Evolutionary conservation across 768 basidiomycete genomes (phyloP).

Genomic region (Tephrocybe sp.): DNA sequence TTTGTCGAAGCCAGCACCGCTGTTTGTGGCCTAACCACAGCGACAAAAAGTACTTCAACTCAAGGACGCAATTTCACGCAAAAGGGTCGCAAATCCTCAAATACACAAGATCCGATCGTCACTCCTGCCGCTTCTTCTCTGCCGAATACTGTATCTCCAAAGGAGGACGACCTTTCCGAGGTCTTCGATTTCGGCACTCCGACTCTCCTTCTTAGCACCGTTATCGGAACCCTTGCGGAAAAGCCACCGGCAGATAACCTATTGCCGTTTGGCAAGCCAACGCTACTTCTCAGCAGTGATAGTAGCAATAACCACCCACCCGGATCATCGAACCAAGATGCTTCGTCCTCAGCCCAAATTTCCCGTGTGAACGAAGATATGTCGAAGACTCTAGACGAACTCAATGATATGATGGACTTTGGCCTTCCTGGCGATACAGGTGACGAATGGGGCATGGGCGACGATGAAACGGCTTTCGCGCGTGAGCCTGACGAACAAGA

Average conservation of each 20-base stretch:
- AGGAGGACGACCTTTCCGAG: not conserved
- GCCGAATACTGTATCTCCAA: not conserved
- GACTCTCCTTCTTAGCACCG: conserved; percentile 16
- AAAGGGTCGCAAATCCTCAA: not conserved
- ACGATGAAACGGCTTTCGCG: conserved; percentile 50
- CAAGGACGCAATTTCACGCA: not conserved
- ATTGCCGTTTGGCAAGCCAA: conserved; percentile 20
- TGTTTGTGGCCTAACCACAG: not conserved
- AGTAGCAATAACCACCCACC: not conserved
- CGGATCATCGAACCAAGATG: conserved; percentile 1
- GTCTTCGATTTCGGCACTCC: conserved; percentile 18
- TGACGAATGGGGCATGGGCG: conserved; percentile 70
- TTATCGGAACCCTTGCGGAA: not conserved
- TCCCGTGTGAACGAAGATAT: not conserved
- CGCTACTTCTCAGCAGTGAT: conserved; percentile 14
- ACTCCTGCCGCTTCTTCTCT: not conserved
- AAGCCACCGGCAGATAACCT: not conserved
- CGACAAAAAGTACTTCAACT: not conserved
- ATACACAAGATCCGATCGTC: not conserved
- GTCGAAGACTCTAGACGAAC: not conserved
- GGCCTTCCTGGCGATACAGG: conserved; percentile 30
- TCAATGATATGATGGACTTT: conserved; percentile 21
- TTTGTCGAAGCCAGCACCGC: conserved; percentile 24
- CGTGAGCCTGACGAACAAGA: conserved; percentile 22
- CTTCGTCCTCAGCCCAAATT: conserved; percentile 3